phyloP scores from a whole-genome alignment of 1,284 basidiomycete genomes.

The Nidula niveotomentosa region DNA sequence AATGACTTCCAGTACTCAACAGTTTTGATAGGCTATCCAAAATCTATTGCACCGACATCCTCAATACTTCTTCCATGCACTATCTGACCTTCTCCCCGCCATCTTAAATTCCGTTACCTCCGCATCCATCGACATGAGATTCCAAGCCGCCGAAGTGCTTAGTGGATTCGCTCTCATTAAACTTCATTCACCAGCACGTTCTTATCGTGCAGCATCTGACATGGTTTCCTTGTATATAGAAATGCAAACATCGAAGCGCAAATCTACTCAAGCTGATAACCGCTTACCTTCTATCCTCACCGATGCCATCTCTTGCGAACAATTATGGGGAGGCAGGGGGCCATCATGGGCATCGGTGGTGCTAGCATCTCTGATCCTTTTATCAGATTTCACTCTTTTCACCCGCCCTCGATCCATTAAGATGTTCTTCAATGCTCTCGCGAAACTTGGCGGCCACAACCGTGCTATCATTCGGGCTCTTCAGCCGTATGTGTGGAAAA shows the following conservation, averaged over 20 bases:
- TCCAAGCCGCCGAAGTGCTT: not conserved
- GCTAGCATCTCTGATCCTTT: conserved; percentile 45
- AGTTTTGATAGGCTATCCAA: conserved; percentile 33
- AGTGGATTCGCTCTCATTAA: not conserved
- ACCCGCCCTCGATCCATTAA: conserved; percentile 34
- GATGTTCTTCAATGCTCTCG: conserved; percentile 36
- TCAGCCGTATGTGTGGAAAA: conserved; percentile 48
- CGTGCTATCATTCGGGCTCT: conserved; percentile 30
- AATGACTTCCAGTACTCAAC: conserved; percentile 4
- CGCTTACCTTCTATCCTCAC: conserved; percentile 16
- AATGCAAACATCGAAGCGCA: conserved; percentile 9
- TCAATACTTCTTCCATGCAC: conserved; percentile 33
- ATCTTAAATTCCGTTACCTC: conserved; percentile 13
- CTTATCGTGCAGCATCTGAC: not conserved
- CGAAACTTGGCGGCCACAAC: conserved; percentile 27
- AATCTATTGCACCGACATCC: conserved; percentile 33
- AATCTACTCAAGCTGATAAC: conserved; percentile 11
- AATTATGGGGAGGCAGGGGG: conserved; percentile 18
- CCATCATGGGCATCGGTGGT: conserved; percentile 37
- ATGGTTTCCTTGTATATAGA: not conserved
- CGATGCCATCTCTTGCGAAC: not conserved
- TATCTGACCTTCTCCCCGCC: conserved; percentile 37
- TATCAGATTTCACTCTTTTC: conserved; percentile 46
- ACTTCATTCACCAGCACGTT: not conserved
- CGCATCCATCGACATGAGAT: not conserved